Conservation (phyloP, 2,329 filamentous ascomycete genomes). For the Alternaria arbusti region DNA sequence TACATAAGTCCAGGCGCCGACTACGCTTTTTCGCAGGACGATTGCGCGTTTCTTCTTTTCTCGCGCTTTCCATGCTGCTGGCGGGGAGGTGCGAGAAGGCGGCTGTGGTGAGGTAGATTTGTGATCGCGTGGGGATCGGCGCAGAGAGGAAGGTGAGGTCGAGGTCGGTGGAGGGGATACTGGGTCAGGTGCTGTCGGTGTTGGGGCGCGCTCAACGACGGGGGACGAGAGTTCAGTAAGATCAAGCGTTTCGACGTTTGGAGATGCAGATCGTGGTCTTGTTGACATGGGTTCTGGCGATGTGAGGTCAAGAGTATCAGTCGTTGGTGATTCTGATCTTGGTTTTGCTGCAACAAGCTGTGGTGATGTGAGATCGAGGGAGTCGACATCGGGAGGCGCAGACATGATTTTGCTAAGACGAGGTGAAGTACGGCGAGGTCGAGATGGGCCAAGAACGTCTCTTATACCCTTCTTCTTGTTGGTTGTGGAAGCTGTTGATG, state of each 20-base stretch:
- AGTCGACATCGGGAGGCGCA: slow-evolving; percentile 6
- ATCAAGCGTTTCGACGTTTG: slow-evolving; percentile 28
- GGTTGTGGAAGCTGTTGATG: slow-evolving; percentile 6
- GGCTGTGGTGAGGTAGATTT: slow-evolving; percentile 9
- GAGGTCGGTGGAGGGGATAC: slow-evolving; percentile 10
- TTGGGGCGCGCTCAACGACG: neutral
- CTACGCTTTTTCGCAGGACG: slow-evolving; percentile 39
- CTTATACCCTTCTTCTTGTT: slow-evolving; percentile 8
- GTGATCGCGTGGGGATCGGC: slow-evolving; percentile 32
- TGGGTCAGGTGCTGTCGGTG: neutral
- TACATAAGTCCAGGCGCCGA: slow-evolving; percentile 40
- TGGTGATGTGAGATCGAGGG: slow-evolving; percentile 25
- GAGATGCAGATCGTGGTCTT: slow-evolving; percentile 6
- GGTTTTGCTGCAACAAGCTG: neutral
- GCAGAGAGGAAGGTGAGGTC: slow-evolving; percentile 7
- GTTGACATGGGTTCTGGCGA: slow-evolving; percentile 2
- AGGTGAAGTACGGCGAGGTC: slow-evolving; percentile 29
- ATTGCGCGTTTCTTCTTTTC: slow-evolving; percentile 41
- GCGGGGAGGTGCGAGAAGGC: slow-evolving; percentile 10
- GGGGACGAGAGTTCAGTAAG: slow-evolving; percentile 30
- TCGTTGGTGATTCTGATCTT: slow-evolving; percentile 9
- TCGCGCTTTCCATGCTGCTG: slow-evolving; percentile 39
- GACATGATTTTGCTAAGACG: slow-evolving; percentile 27
- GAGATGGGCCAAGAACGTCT: slow-evolving; percentile 1
- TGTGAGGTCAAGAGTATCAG: slow-evolving; percentile 37